Conservation (phyloP, 202 grass and related monocot species). For the Eragrostis tef region DNA sequence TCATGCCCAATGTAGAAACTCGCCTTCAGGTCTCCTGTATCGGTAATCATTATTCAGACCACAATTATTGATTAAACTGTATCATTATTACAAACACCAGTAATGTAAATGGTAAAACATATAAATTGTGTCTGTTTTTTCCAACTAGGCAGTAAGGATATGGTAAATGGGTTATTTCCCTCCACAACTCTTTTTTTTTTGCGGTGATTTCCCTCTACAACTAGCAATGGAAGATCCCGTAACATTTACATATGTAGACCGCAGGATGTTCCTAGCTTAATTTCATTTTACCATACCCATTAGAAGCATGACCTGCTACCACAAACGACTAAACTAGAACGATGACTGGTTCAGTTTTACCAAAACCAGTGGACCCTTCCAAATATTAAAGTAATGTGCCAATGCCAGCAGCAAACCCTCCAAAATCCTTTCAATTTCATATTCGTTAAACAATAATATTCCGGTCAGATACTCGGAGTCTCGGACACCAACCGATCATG, state of each 20-base stretch:
- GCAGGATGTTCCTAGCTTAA: background rate
- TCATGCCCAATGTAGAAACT: slow-evolving; percentile 69
- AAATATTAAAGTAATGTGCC: background rate
- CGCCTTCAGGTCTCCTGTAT: slow-evolving; percentile 77
- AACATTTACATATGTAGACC: background rate
- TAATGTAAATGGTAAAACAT: background rate
- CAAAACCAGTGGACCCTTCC: background rate
- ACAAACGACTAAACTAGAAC: background rate
- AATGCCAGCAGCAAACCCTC: background rate
- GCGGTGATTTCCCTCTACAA: too few species aligned
- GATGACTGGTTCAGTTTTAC: background rate
- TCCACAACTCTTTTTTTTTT: too few species aligned
- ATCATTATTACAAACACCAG: slow-evolving; percentile 6
- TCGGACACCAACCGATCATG: background rate
- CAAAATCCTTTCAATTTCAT: background rate
- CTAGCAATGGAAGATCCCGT: too few species aligned
- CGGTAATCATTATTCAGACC: background rate
- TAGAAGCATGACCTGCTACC: too few species aligned
- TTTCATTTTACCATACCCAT: background rate
- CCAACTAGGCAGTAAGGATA: too few species aligned
- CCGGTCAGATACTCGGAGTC: background rate
- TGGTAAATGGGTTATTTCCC: too few species aligned
- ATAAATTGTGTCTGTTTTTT: background rate
- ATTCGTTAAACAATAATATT: background rate
- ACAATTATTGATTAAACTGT: background rate